Conservation (phyloP, 2,329 filamentous ascomycete genomes). For the Claviceps sp. region DNA sequence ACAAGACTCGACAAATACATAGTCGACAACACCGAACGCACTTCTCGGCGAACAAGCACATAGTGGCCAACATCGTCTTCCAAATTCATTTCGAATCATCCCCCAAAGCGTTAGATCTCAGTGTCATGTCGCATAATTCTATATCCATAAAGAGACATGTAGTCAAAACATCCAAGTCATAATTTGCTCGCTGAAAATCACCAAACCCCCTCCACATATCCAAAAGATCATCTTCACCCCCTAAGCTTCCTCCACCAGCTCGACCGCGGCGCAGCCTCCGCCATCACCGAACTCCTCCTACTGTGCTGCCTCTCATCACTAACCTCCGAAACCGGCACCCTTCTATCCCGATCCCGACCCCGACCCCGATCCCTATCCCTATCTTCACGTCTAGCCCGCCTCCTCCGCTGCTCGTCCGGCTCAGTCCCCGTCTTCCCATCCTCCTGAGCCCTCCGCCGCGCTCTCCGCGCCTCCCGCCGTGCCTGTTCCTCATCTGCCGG, state of each 20-base stretch:
- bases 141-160: no score
- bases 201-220: no score
- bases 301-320: slow-evolving; percentile 31
- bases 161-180: no score
- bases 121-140: no score
- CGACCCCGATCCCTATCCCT: slow-evolving; percentile 16
- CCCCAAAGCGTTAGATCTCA: no score
- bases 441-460: slow-evolving; percentile 30
- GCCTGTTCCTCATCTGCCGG: slow-evolving; percentile 32
- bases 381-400: slow-evolving; percentile 31
- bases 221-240: slow-evolving; percentile 14
- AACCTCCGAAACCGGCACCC: slow-evolving; percentile 24
- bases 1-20: no score
- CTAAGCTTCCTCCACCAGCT: slow-evolving; percentile 49
- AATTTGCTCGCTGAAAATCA: no score
- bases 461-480: slow-evolving; percentile 33
- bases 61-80: no score
- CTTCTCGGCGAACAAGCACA: no score
- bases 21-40: no score
- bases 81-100: no score
- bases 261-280: slow-evolving; percentile 35
- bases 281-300: slow-evolving; percentile 27
- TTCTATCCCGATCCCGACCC: slow-evolving; percentile 23
- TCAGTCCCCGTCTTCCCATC: slow-evolving; percentile 29
- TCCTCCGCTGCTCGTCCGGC: slow-evolving; percentile 29